phyloP scores from a whole-genome alignment of 2,329 filamentous ascomycete genomes.

The Daldinia sp. region DNA sequence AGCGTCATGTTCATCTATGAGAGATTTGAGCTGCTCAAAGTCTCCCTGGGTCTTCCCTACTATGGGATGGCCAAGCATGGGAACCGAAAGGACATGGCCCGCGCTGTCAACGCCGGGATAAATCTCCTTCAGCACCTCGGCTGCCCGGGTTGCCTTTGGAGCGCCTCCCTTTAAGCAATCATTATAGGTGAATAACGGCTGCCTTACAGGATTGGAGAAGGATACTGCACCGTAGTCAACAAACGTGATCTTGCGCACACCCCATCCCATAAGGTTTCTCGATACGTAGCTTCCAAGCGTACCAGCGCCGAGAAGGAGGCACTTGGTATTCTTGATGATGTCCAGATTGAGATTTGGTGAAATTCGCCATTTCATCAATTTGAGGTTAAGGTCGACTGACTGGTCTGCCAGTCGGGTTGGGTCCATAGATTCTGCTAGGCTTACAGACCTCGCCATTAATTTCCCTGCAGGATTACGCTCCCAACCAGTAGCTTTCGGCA shows the following conservation, averaged over 20 bases:
- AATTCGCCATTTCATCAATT: constrained; percentile 99
- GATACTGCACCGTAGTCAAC: constrained; percentile 94
- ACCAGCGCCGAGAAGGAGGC: constrained; percentile 89
- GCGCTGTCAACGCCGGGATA: constrained; percentile 89
- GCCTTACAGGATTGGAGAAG: constrained; percentile 95
- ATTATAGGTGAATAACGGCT: constrained; percentile 90
- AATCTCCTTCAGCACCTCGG: constrained; percentile 83
- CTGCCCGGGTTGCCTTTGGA: constrained; percentile 84
- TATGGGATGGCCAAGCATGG: constrained; percentile 95
- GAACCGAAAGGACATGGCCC: constrained; percentile 86
- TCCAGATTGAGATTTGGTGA: constrained; percentile 90
- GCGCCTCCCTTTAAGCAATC: constrained; percentile 89
- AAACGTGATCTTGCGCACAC: constrained; percentile 93
- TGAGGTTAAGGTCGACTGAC: constrained; percentile 94
- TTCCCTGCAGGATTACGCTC: constrained; percentile 86
- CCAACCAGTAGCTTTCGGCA: constrained; percentile 97
- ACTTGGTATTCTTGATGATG: constrained; percentile 88
- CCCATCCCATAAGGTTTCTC: constrained; percentile 93
- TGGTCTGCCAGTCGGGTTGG: constrained; percentile 88
- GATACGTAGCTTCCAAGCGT: constrained; percentile 96
- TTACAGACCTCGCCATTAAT: constrained; percentile 80
- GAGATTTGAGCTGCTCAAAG: constrained; percentile 77
- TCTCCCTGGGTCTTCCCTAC: constrained; percentile 79
- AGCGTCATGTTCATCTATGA: constrained; percentile 88
- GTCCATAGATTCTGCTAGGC: constrained; percentile 94